Evolutionary conservation across 768 basidiomycete species (phyloP).

Genomic region (Suillus americanus): DNA sequence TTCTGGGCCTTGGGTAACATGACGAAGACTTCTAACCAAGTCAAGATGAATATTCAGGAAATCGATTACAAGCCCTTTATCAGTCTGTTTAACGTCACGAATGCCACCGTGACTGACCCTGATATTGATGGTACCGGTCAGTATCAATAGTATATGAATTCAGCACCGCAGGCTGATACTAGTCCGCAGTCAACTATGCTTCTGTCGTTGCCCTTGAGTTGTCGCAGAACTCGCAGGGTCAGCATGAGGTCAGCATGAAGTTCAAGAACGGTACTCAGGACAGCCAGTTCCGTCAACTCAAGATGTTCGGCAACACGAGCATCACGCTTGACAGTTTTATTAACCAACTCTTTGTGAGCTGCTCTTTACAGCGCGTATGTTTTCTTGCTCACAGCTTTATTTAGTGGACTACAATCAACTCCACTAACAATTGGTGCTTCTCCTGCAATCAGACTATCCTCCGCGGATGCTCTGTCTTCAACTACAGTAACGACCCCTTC

Average conservation of each 20-base stretch:
- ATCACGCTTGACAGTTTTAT: constrained; percentile 7
- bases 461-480: constrained; percentile 13
- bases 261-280: constrained; percentile 70
- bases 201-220: constrained; percentile 72
- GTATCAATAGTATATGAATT: constrained; percentile 24
- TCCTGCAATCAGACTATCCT: constrained; percentile 14
- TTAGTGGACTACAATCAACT: constrained; percentile 13
- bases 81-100: constrained; percentile 73
- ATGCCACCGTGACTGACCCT: constrained; percentile 51
- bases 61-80: constrained; percentile 85
- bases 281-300: constrained; percentile 54
- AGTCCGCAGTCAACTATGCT: constrained; percentile 57
- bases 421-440: constrained; percentile 18
- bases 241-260: constrained; percentile 69
- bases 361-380: too few relatives aligned
- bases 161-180: background rate
- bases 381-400: background rate
- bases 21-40: constrained; percentile 68
- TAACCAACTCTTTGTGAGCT: constrained; percentile 4
- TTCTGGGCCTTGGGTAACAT: constrained; percentile 68
- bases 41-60: constrained; percentile 70
- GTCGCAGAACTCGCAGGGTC: constrained; percentile 58
- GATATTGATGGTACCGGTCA: constrained; percentile 59
- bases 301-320: constrained; percentile 51
- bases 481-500: constrained; percentile 11